Base-by-base conservation (phyloP, 768 basidiomycete species). In the Pleurotus citrinopileatus region DNA sequence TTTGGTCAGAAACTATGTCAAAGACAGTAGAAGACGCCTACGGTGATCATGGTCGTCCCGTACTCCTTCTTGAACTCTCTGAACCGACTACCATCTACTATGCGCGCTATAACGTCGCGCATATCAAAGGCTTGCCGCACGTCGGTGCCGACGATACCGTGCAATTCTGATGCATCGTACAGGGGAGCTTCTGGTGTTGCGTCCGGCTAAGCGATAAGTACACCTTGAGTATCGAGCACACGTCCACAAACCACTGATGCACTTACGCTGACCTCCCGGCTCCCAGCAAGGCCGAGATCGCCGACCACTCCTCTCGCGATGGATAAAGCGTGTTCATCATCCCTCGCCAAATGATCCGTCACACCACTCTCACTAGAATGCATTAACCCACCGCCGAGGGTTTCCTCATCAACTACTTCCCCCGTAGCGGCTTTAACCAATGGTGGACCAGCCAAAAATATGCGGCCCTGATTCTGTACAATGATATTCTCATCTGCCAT, bases 41-140 rank as follows among this genome's bases (percentile, higher is more conserved):
- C 93, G 5, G 94, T 97, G 47, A 96, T 80, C 58, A 98, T 86
- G 0, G 94, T 95, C 23, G 87, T 70, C 5, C 94, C 94, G 63
- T 95, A 98, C 65, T 96, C 95, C 65, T 88, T 89, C 79, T 98
- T 98, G 77, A 96, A 98, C 67, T 98, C 94, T 56, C 92, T 79
- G 65, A 98, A 95, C 42, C 82, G 81, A 63, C 91, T 94, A 2
- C 94, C 93, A 59, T 98, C 94, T 7, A 94, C 93, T 36, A 95
- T 73, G 23, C 94, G 85, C 23, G 94, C 87, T 60, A 98, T 93
- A 10, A 98, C 86, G 65, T 97, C 94, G 32, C 92, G 80, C 88
- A 96, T 94, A 66, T 97, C 94, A 65, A 95, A 96, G 0, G 87
- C 71, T 68, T 95, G 92, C 22, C 89, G 83, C 19, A 88, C 79